These are phyloP conservation scores for Rosa multiflora DNA, from an alignment of 306 rosid genomes.

Conservation along the genomic window DNA sequence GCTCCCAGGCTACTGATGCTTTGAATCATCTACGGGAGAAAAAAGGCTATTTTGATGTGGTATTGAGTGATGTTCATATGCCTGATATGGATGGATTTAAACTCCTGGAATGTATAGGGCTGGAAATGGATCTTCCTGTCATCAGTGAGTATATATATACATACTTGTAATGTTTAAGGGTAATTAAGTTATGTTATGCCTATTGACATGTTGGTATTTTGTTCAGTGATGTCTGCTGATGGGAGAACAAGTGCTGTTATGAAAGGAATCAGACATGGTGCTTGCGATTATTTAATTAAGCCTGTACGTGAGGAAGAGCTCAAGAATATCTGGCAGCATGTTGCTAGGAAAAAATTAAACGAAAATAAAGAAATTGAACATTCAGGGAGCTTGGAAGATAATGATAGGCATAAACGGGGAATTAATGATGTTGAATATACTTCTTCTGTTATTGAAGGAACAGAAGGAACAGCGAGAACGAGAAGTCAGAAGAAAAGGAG, in stretches of 20 bases:
- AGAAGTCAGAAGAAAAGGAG: slow-evolving; percentile 58
- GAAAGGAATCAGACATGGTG: slow-evolving; percentile 50
- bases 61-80: slow-evolving; percentile 66
- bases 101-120: slow-evolving; percentile 48
- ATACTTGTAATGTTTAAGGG: slow-evolving; percentile 3
- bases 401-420: slow-evolving; percentile 42
- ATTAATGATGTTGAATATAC: slow-evolving; percentile 55
- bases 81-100: slow-evolving; percentile 57
- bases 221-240: slow-evolving; percentile 73
- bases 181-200: slow-evolving; percentile 5
- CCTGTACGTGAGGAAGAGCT: slow-evolving; percentile 53
- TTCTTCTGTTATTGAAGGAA: slow-evolving; percentile 50
- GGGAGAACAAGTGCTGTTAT: slow-evolving; percentile 32
- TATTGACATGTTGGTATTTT: slow-evolving; percentile 22
- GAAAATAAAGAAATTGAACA: slow-evolving; percentile 50
- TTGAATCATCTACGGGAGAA: slow-evolving; percentile 45
- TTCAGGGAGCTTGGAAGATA: slow-evolving; percentile 57
- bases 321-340: slow-evolving; percentile 69
- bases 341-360: slow-evolving; percentile 39
- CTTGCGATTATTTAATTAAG: slow-evolving; percentile 61
- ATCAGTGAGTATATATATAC: slow-evolving; percentile 44
- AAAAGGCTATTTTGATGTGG: slow-evolving; percentile 47
- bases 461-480: slow-evolving; percentile 45
- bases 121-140: slow-evolving; percentile 64
- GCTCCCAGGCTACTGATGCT: slow-evolving; percentile 39